These are phyloP conservation scores for Prunus yedoensis DNA, from an alignment of 331 rosid genomes.

Conservation along the genomic window DNA sequence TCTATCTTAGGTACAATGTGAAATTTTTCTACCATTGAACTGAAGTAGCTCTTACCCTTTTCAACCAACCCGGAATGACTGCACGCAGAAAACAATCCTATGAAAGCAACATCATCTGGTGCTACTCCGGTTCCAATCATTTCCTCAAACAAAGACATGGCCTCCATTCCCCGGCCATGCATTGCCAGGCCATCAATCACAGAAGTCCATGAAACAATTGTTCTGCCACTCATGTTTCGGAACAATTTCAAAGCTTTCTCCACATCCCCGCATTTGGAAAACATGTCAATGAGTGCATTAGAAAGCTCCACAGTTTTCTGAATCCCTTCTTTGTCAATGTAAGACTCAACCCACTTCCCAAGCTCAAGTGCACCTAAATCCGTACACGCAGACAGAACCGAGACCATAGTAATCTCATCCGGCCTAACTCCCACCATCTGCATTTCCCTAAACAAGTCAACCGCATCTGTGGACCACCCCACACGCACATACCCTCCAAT, in stretches of 20 bases:
- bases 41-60: conserved; percentile 60
- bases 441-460: conserved; percentile 74
- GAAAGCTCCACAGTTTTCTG: conserved; percentile 61
- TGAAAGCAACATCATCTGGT: conserved; percentile 74
- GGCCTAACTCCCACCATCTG: conserved; percentile 62
- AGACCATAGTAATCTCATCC: conserved; percentile 87
- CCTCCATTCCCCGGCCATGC: conserved; percentile 81
- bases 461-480: conserved; percentile 54
- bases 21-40: conserved; percentile 46
- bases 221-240: conserved; percentile 48
- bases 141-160: conserved; percentile 66
- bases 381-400: conserved; percentile 74
- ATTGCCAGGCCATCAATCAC: conserved; percentile 81
- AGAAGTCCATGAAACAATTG: conserved; percentile 89
- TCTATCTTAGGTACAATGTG: conserved; percentile 65
- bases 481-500: conserved; percentile 74
- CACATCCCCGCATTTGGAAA: conserved; percentile 87
- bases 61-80: conserved; percentile 83
- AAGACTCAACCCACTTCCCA: conserved; percentile 93
- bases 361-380: conserved; percentile 87
- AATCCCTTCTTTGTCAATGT: conserved; percentile 53
- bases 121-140: conserved; percentile 52
- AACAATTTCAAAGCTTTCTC: conserved; percentile 67
- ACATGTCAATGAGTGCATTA: conserved; percentile 85
- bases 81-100: conserved; percentile 90